Base-by-base conservation (phyloP, 805 yeast species). In the Jamesozyma hellenica region DNA sequence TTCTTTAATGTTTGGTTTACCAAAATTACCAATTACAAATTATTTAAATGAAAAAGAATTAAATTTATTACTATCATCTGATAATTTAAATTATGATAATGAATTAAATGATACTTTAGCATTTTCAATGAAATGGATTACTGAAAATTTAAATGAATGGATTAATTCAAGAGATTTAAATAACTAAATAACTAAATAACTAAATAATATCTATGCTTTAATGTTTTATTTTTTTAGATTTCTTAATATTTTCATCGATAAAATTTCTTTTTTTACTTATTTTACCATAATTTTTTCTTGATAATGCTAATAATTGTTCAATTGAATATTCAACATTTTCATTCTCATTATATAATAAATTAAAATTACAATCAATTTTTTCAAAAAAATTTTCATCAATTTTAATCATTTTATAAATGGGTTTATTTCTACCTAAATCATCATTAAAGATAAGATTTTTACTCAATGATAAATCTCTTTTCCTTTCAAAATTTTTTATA, bases 1-100 rank as follows among this genome's bases (percentile, higher is more conserved):
- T 2, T 77, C 84, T 1, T 55, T 82, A 50, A 64, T 80, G 41
- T 82, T 80, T 61, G 88, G 81, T 0, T 65, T 82, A 43, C 92
- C 92, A 3, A 73, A 72, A 33, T 67, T 82, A 49, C 92, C 92
- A n/a, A 72, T 67, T 39, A 74, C 74, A 19, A 71, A 74, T 48
- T 77, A 76, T 46, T 23, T 41, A 13, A 21, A 32, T 23, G 30
- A 32, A 14, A n/a, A 30, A 13, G 41, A 42, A n/a, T 31, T 40
- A 15, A 28, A 30, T 18, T n/a, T 19, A 4, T 34, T 53, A 15
- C 30, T 48, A 13, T 26, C 14, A 16, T 40, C 40, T 2, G 26
- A 38, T 7, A 36, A 19, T 2, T 19, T 29, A 28, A 39, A 33
- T 17, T 34, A 14, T 42, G 35, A 38, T 9, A 28, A 26, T 2